Base-by-base conservation (phyloP, 2,329 filamentous ascomycete species). In the Cladosporium sp. region DNA sequence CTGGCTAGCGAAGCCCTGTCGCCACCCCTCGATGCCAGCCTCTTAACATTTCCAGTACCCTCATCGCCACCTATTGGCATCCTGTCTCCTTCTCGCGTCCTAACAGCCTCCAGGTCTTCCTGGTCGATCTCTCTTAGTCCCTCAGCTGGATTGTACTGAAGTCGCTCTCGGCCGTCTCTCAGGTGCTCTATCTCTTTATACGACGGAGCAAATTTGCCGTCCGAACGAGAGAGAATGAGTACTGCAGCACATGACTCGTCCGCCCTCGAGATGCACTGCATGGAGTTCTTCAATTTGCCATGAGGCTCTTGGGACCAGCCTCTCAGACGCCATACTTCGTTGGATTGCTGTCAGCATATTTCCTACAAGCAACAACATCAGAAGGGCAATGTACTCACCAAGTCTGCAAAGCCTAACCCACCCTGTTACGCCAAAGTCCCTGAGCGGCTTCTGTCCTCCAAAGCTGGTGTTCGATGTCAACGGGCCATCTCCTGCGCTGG, bases 1-100 rank as follows among this genome's bases (percentile, higher is more conserved):
- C 60, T 60, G 29, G 61, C 59, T 45, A 63, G 48, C n/a, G 61
- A 60, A 9, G 61, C 61, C 13, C 59, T 54, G 50, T 63, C 60
- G 18, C 61, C 60, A 15, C 58, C 59, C 36, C 57, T 61, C 17
- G 39, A 39, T 4, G 43, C 43, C 1, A 61, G 48, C 13, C 47
- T 53, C 43, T n/a, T n/a, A n/a, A n/a, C 2, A 61, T 42, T 22
- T 40, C 45, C 40, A 47, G 13, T n/a, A n/a, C 13, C 32, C 32
- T 17, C 13, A 36, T n/a, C n/a, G 17, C 6, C 36, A n/a, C 24
- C 4, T 11, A 36, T 11, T 15, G 27, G 53, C 37, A n/a, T 43
- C 34, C 18, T 52, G 39, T 47, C 53, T 48, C 56, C 53, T 27
- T 50, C 48, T n/a, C 52, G 52, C 24, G 56, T 54, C 41, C 50